Conservation (phyloP, 1,284 basidiomycete species). For the Cryptococcus depauperatus region DNA sequence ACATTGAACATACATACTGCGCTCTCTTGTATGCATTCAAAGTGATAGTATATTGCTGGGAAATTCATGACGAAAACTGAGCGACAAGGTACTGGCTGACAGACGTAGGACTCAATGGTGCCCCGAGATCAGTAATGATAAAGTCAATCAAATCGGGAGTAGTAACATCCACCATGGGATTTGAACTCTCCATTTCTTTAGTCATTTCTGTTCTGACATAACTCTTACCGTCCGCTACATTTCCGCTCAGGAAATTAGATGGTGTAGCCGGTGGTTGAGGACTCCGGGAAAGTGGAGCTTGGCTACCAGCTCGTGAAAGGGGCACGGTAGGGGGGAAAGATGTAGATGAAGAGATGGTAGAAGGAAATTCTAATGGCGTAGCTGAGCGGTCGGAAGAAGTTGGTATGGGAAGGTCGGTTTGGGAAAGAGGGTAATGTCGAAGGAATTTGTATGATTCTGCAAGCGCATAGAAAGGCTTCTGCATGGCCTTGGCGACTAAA, state of each 20-base stretch:
- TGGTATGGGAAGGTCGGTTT: constrained; percentile 78
- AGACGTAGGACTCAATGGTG: constrained; percentile 38
- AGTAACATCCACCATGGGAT: constrained; percentile 48
- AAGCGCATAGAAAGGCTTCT: constrained; percentile 93
- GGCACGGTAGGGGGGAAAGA: constrained; percentile 16
- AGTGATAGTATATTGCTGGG: background rate
- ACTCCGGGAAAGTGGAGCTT: constrained; percentile 2
- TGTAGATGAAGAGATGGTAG: constrained; percentile 15
- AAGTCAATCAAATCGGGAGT: constrained; percentile 46
- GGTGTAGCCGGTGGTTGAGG: constrained; percentile 13
- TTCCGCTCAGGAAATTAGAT: background rate
- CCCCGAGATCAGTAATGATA: constrained; percentile 45
- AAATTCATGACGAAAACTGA: constrained; percentile 34
- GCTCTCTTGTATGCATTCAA: too few species aligned
- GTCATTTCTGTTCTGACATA: constrained; percentile 35
- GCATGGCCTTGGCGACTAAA: constrained; percentile 84
- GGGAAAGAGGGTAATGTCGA: constrained; percentile 89
- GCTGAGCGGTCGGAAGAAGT: background rate
- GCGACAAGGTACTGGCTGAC: constrained; percentile 46
- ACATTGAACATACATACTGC: too few species aligned
- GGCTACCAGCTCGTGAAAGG: constrained; percentile 1
- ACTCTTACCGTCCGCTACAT: background rate
- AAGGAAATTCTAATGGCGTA: constrained; percentile 6
- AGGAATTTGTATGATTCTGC: constrained; percentile 99
- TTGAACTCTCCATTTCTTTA: constrained; percentile 42